A percentile compares a stretch with the other conserved stretches of the same genome.
These are phyloP conservation scores for Alternaria arborescens DNA, from an alignment of 2,329 filamentous ascomycete species.

Conservation along the genomic window DNA sequence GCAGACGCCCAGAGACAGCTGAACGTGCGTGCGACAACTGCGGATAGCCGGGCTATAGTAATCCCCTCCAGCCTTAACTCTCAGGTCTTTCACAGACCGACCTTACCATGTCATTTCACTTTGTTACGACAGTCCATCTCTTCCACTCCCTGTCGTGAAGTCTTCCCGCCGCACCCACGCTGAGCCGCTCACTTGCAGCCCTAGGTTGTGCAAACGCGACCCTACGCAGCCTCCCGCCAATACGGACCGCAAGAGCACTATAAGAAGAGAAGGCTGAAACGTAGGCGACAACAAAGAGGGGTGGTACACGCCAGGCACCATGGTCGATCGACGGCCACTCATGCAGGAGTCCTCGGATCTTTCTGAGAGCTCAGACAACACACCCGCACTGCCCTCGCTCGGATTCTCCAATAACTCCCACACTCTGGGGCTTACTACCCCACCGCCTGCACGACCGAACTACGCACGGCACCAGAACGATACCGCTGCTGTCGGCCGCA, in stretches of 20 bases:
- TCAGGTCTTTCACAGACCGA: neutral
- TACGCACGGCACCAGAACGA: slow-evolving; percentile 50
- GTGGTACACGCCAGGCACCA: slow-evolving; percentile 18
- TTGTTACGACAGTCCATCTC: neutral
- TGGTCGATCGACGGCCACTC: slow-evolving; percentile 45
- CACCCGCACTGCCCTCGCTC: slow-evolving; percentile 39
- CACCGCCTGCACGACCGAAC: slow-evolving; percentile 43
- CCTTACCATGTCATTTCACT: neutral
- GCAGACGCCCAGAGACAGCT: slow-evolving; percentile 18
- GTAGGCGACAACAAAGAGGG: slow-evolving; percentile 14
- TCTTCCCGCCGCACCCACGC: slow-evolving; percentile 1
- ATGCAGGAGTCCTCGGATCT: slow-evolving; percentile 38
- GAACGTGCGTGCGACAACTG: slow-evolving; percentile 12
- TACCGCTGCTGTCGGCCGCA: slow-evolving; percentile 43
- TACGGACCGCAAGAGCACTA: slow-evolving; percentile 1
- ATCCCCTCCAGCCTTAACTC: slow-evolving; percentile 7
- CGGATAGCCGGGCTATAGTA: slow-evolving; percentile 1
- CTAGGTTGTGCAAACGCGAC: slow-evolving; percentile 8
- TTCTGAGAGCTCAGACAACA: slow-evolving; percentile 37
- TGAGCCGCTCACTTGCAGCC: slow-evolving; percentile 9
- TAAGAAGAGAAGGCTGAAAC: slow-evolving; percentile 27
- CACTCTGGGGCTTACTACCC: slow-evolving; percentile 35
- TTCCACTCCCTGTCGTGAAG: neutral
- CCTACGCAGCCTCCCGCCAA: slow-evolving; percentile 9
- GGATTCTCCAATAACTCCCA: slow-evolving; percentile 38